Evolutionary conservation across 2,329 filamentous ascomycete genomes (phyloP).

Genomic region (Davidsoniella eucalypti): DNA sequence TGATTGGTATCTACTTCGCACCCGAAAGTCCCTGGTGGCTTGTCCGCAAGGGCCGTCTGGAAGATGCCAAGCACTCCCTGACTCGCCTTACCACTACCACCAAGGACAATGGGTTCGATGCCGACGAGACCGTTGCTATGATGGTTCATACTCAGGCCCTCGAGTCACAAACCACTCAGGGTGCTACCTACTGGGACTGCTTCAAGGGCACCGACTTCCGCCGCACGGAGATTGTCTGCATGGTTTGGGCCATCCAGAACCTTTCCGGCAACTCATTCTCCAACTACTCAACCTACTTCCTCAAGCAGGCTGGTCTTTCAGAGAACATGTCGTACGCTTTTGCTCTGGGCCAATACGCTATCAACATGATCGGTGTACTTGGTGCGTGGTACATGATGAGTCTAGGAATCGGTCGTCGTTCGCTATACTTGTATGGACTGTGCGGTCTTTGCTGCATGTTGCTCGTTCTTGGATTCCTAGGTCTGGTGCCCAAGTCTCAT

Average conservation of each 20-base stretch:
- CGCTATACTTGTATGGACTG: constrained; percentile 61
- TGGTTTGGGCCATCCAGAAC: constrained; percentile 48
- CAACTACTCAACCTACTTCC: constrained; percentile 49
- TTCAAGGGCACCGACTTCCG: constrained; percentile 66
- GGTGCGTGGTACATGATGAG: constrained; percentile 71
- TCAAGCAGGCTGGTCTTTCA: constrained; percentile 40
- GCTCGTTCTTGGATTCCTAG: constrained; percentile 69
- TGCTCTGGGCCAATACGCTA: constrained; percentile 46
- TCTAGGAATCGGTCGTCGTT: constrained; percentile 54
- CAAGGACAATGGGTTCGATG: constrained; percentile 55
- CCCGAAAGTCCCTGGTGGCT: constrained; percentile 63
- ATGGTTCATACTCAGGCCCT: constrained; percentile 80
- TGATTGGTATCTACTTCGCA: constrained; percentile 49
- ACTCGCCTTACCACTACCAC: constrained; percentile 47
- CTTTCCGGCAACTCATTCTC: constrained; percentile 47
- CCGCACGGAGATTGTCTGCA: constrained; percentile 55
- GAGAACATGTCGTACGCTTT: constrained; percentile 38
- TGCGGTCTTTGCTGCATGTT: constrained; percentile 61
- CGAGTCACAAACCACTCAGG: constrained; percentile 57
- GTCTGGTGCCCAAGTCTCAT: constrained; percentile 48
- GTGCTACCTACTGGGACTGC: constrained; percentile 65
- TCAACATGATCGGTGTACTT: constrained; percentile 68
- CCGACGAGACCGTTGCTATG: constrained; percentile 76
- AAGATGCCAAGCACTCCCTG: constrained; percentile 50
- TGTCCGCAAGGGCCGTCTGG: constrained; percentile 46